Percentiles rank a stretch among this genome's conserved stretches.
Evolutionary conservation across 805 yeast species (phyloP).

Genomic region (Candida boidinii): DNA sequence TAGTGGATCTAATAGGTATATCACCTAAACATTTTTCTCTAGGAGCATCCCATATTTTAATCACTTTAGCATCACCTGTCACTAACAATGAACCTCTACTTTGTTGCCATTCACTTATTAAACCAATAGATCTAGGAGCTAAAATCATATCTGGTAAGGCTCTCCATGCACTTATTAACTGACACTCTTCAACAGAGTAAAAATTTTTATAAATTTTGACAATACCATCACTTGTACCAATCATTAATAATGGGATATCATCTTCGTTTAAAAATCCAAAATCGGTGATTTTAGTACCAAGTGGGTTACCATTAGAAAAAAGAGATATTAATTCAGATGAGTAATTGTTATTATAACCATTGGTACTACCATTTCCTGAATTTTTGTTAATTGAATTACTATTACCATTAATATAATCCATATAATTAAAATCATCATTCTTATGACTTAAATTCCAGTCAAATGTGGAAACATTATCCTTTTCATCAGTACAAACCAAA

Average conservation of each 20-base stretch:
- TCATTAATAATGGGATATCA: conserved; percentile 72
- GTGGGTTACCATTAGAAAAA: conserved; percentile 78
- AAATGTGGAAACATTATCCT: conserved; percentile 77
- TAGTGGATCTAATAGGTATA: conserved; percentile 84
- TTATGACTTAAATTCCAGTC: no score
- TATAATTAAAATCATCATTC: no score
- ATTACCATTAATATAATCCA: no score
- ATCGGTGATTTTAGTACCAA: conserved; percentile 85
- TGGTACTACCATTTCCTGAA: no score
- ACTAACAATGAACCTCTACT: conserved; percentile 84
- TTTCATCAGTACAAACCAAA: conserved; percentile 72
- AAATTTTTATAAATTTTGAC: conserved; percentile 77
- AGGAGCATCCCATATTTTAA: conserved; percentile 95
- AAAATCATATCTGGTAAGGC: conserved; percentile 80
- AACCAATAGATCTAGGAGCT: conserved; percentile 74
- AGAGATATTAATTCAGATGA: conserved; percentile 45
- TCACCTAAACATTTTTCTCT: conserved; percentile 80
- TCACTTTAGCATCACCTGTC: conserved; percentile 90
- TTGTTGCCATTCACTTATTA: conserved; percentile 95
- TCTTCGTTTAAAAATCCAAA: conserved; percentile 85
- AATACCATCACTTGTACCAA: conserved; percentile 94
- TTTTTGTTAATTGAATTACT: no score
- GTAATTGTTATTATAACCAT: no score
- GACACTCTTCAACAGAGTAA: conserved; percentile 44
- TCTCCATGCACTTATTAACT: conserved; percentile 82